Evolutionary conservation across 2,329 filamentous ascomycete species (phyloP), one percentile per base, ranked within the genome.

Genomic region (Didymella segeticola): DNA sequence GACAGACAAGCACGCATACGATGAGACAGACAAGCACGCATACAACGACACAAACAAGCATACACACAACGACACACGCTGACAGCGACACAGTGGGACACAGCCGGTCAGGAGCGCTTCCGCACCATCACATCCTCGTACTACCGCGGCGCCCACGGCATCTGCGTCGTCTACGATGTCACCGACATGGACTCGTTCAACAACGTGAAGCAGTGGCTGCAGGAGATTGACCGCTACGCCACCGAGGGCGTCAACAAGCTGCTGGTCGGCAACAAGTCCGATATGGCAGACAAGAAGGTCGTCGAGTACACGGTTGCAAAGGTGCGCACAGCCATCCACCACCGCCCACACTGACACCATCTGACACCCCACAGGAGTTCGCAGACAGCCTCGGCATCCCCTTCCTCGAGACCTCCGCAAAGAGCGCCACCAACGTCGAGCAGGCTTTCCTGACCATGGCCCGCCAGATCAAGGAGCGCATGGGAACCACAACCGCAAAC

Each of bases 121-220:
- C 89, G 95, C 78, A 99, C 95, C 72, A 99, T 99, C 82, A 99
- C 95, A 60, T 98, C 93, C 34, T 98, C 95, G 58, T 99, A 99
- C 86, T 99, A 99, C 85, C 91, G 95, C 75, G 95, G 95, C 73
- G 95, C 95, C 66, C 95, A 98, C 81, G 95, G 95, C 71, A 99
- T 99, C 81, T 99, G 95, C 81, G 93, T 99, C 68, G 95, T 99
- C 77, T 99, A 98, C 86, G 95, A 99, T 88, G 95, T 99, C 75
- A 99, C 95, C 67, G 95, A 99, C 78, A 97, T 98, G 93, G 95
- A 98, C 79, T 96, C 91, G 25, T 99, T 99, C 91, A 98, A 99
- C 88, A 99, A 98, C 83, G 95, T 99, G 72, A 98, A 99, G 90
- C 95, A 99, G 85, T 99, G 95, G 95, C 87, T 99, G 60, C 95